Evolutionary conservation across 2,329 filamentous ascomycete species (phyloP), one percentile per base, ranked within the genome.

Genomic region (Nannizzia gypsea): DNA sequence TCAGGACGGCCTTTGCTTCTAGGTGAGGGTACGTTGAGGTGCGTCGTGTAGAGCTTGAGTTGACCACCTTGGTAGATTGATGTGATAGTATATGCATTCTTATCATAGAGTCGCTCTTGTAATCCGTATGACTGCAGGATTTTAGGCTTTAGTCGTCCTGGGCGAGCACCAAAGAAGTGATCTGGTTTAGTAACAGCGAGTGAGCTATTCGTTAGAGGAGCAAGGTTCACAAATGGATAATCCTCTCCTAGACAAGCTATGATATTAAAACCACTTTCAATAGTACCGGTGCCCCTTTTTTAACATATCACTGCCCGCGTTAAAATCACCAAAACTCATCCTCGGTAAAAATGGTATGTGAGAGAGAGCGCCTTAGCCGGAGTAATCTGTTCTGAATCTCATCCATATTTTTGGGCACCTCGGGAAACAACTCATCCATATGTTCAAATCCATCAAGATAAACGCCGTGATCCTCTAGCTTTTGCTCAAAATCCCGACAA

Each of bases 1-100:
- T 62, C 59, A 0, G 61, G 57, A 2, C 48, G n/a, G n/a, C 28
- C 31, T 31, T 59, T 20, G 11, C 34, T 28, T 4, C 48, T 34
- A 13, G 11, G 9, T 15, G 57, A n/a, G 36, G 24, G 20, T 1
- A n/a, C 56, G 22, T 40, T 22, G 42, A 11, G 31, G 31, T 62
- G 60, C 20, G 36, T 57, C 13, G 58, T 54, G 24, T 60, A 62
- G 17, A 62, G 38, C 50, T 60, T 62, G 4, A 62, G 60, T n/a
- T 5, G 31, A n/a, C 60, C 60, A 22, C 15, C 24, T 24, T 58
- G 42, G 40, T 62, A 62, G 17, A 26, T 60, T 26, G 59, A 71
- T 44, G 69, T 72, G 36, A 75, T 70, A 0, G 73, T 70, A 63
- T 75, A 72, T 9, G 75, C 69, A 22, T 73, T 70, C 52, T 69